These are phyloP conservation scores for Mrakia frigida DNA, from an alignment of 768 basidiomycete species.

Conservation along the genomic window DNA sequence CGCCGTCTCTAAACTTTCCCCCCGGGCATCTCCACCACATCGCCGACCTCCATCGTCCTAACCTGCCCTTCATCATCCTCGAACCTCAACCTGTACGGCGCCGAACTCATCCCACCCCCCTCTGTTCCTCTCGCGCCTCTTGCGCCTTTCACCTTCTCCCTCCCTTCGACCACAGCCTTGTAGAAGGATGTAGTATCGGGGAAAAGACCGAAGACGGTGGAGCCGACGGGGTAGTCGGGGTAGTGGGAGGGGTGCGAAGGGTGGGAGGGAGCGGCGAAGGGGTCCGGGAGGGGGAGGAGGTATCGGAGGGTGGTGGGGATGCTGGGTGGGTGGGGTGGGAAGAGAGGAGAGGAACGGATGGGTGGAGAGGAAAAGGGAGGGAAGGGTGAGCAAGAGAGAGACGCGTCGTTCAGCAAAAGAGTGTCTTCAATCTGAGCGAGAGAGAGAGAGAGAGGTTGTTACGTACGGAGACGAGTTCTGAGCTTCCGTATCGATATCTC, in stretches of 20 bases:
- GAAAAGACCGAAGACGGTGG: conserved; percentile 45
- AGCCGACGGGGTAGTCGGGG: conserved; percentile 40
- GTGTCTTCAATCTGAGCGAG: too few relatives aligned
- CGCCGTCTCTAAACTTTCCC: not conserved
- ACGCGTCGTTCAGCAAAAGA: not conserved
- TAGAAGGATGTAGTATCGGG: conserved; percentile 49
- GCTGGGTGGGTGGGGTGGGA: not conserved
- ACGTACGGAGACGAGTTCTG: not conserved
- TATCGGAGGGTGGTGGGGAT: not conserved
- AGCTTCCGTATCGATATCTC: too few relatives aligned
- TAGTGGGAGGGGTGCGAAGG: conserved; percentile 43
- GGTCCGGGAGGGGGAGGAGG: conserved; percentile 44
- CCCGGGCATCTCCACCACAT: conserved; percentile 36
- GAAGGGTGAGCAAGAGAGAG: not conserved
- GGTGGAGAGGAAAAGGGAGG: not conserved
- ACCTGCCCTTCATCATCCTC: conserved; percentile 41
- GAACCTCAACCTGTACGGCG: conserved; percentile 39
- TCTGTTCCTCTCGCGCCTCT: not conserved
- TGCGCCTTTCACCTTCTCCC: not conserved
- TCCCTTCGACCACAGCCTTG: conserved; percentile 32
- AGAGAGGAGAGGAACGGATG: not conserved
- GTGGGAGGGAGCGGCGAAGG: conserved; percentile 35
- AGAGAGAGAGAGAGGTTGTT: not conserved
- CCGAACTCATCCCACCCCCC: not conserved
- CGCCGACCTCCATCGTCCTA: conserved; percentile 36